A percentile compares a stretch with the other conserved stretches of the same genome.
Conservation (phyloP, 1,284 basidiomycete genomes). For the Rhodotorula sp. region DNA sequence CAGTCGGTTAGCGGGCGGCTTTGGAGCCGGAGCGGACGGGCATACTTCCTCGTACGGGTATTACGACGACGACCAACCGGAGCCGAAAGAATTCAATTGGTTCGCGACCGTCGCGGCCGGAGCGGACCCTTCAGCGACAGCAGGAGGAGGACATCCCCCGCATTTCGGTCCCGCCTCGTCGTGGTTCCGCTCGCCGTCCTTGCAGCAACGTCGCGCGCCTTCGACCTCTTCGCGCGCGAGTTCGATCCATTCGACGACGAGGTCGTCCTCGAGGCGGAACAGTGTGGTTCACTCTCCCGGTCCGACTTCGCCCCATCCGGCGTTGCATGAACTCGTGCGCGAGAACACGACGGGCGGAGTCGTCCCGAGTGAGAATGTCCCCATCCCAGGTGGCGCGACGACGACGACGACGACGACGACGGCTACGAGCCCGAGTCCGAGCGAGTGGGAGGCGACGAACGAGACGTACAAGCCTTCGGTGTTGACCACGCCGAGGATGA, state of each 20-base stretch:
- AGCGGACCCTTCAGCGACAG: not conserved
- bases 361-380: not conserved
- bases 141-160: not conserved
- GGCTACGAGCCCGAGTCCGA: not conserved
- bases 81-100: slow-evolving; percentile 17
- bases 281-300: slow-evolving; percentile 1
- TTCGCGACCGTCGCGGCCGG: not conserved
- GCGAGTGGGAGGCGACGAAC: slow-evolving; percentile 27
- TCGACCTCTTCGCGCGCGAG: slow-evolving; percentile 22
- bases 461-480: slow-evolving; percentile 31
- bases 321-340: slow-evolving; percentile 31
- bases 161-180: not conserved
- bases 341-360: slow-evolving; percentile 39
- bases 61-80: slow-evolving; percentile 17
- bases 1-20: too few relatives aligned
- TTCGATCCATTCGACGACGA: slow-evolving; percentile 14
- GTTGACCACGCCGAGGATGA: slow-evolving; percentile 11
- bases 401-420: not conserved
- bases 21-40: slow-evolving; percentile 7
- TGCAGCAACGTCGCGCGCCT: slow-evolving; percentile 1
- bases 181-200: slow-evolving; percentile 11
- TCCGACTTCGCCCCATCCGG: slow-evolving; percentile 16
- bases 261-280: slow-evolving; percentile 4
- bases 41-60: not conserved
- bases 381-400: slow-evolving; percentile 14